Base-by-base conservation (phyloP, 345 rosid species). In the Populus ilicifolia region DNA sequence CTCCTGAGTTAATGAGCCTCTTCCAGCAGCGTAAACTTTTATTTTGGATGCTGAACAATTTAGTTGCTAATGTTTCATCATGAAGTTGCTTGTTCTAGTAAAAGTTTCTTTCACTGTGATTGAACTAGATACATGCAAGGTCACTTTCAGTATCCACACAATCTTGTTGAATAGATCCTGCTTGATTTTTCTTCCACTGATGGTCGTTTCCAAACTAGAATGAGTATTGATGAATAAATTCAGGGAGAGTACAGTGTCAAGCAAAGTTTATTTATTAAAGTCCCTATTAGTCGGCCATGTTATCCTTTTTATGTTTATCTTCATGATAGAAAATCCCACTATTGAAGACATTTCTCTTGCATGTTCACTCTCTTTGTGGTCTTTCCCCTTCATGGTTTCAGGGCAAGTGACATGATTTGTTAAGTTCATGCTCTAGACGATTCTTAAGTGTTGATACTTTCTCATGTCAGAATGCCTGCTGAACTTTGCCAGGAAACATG, bases 401-500 rank as follows among this genome's bases (percentile, higher is more conserved):
- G 67, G 75, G n/a, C 43, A 43, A 61, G 17, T 27, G 56, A 33
- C 56, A 63, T 68, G 67, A 8, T 74, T 56, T 0, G 59, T 21
- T 67, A 21, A 48, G 59, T 78, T 82, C 33, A 10, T 8, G 17
- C 25, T 11, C 5, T 70, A 29, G 64, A 25, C 4, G 64, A 59
- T 23, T 73, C 69, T 72, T 85, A 70, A 78, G 75, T 66, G 54
- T 78, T 69, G 79, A 64, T 75, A 59, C 71, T 68, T 74, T 79
- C 87, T 84, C 75, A 84, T 82, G 63, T 80, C 84, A 69, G 75
- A 74, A 70, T 82, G 77, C 70, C 67, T 80, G 64, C 82, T 84
- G 80, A 79, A 83, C 75, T 81, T 86, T 85, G 80, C 79, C 93
- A 96, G 97, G 99, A 96, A 89, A 83, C 59, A 69, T 93, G 99